Evolutionary conservation across 2,329 filamentous ascomycete species (phyloP), one percentile per base, ranked within the genome.

Genomic region (Cercospora sesami): DNA sequence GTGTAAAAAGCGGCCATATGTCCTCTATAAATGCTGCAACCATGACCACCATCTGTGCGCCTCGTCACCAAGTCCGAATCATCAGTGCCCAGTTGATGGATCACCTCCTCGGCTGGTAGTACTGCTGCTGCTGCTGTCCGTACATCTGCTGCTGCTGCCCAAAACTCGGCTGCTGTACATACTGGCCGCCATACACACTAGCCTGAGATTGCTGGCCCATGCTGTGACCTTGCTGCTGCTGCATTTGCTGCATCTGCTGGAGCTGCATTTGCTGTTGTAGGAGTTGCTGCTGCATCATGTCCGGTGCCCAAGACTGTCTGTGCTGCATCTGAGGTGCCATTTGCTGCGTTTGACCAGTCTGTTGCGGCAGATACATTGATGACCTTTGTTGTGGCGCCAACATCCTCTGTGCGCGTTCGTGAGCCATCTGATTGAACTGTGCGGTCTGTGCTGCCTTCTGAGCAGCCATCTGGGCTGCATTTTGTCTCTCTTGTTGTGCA

Each of bases 401-500:
- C 64, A 65, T 65, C 26, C 62, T 64, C 48, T 69, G 62, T 55
- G 67, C 66, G 30, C 68, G 63, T 28, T 68, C 68, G 58, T 69
- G 66, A 33, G 63, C 64, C 63, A 71, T 68, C 55, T 67, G 65
- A 61, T 78, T 74, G 53, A 69, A 67, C 59, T 74, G 71, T 18
- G 67, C 67, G 39, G 76, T 75, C 45, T 76, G 71, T 31, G 73
- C 63, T 57, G 72, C 70, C 51, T 70, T 70, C 63, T 79, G 64
- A n/a, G 72, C 69, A 75, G 75, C 67, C 70, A 65, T 53, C 55
- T 70, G 67, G 14, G 66, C 63, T 66, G 76, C 73, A 60, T 65
- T 58, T 36, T 71, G 64, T 58, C 71, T 71, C 61, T 72, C 70
- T 63, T 80, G 77, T 62, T 79, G 77, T 51, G 76, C 78, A 69